phyloP scores from a whole-genome alignment of 352 stramenopile species.

The Phytopythium aichiense region DNA sequence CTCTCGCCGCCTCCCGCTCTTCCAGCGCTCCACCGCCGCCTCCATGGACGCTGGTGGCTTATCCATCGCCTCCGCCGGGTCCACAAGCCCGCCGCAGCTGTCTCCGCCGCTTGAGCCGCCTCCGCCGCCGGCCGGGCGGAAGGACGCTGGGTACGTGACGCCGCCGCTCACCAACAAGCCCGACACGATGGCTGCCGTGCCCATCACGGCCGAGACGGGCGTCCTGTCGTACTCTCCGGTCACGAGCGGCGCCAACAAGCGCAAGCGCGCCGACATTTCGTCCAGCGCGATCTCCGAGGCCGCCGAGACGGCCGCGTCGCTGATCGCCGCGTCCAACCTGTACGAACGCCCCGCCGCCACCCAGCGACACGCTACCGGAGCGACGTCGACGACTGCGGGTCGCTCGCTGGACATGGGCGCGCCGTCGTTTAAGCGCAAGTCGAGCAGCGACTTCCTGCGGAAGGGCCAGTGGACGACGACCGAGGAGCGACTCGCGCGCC shows the following conservation, averaged over 20 bases:
- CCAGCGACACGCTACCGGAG: constrained; percentile 2
- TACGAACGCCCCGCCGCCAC: background rate
- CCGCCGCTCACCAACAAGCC: constrained; percentile 11
- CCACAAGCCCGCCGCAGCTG: no score
- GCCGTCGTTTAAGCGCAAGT: constrained; percentile 26
- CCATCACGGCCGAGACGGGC: background rate
- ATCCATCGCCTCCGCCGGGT: background rate
- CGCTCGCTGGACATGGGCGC: background rate
- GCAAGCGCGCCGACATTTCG: background rate
- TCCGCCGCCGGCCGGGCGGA: background rate
- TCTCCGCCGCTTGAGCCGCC: no score
- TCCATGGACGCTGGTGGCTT: no score
- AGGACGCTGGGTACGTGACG: constrained; percentile 17
- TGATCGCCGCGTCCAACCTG: background rate
- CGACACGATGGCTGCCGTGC: background rate
- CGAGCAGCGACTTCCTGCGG: constrained; percentile 57
- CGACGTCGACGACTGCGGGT: background rate
- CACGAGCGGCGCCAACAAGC: background rate
- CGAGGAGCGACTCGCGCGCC: constrained; percentile 50
- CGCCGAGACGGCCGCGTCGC: background rate
- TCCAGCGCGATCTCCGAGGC: constrained; percentile 1
- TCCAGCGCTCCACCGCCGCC: background rate
- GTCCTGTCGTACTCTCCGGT: background rate
- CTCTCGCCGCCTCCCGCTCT: background rate
- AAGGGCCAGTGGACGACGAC: constrained; percentile 74